A percentile compares a stretch with the other conserved stretches of the same genome.
Evolutionary conservation across 345 rosid genomes (phyloP).

Genomic region (Lagerstroemia speciosa): DNA sequence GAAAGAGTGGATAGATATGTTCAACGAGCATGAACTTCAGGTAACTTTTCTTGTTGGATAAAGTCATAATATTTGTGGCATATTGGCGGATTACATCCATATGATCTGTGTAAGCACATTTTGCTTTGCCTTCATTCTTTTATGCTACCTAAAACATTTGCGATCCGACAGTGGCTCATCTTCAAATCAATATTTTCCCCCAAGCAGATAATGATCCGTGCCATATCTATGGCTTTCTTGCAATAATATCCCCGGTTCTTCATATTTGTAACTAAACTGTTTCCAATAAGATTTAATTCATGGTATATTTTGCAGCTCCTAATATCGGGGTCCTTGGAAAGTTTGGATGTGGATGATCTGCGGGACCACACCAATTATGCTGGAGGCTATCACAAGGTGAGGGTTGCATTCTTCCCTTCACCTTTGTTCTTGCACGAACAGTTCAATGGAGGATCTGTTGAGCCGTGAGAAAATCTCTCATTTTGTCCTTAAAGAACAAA

Average conservation of each 20-base stretch:
- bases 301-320: constrained; percentile 6
- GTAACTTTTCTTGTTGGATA: constrained; percentile 21
- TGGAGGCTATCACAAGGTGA: constrained; percentile 84
- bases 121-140: not conserved
- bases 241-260: not conserved
- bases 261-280: not conserved
- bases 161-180: not conserved
- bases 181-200: not conserved
- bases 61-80: not conserved
- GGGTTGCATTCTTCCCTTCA: constrained; percentile 9
- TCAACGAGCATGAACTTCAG: constrained; percentile 98
- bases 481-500: not conserved
- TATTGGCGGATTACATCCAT: not conserved
- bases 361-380: constrained; percentile 67
- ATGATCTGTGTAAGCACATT: not conserved
- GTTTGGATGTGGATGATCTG: constrained; percentile 94
- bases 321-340: constrained; percentile 91
- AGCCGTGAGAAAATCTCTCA: not conserved
- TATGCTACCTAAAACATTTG: not conserved
- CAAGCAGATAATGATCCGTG: not conserved
- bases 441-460: not conserved
- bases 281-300: not conserved
- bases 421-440: not conserved
- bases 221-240: not conserved
- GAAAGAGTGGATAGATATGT: constrained; percentile 96